Base-by-base conservation (phyloP, 2,329 filamentous ascomycete genomes). In the Fusarium denticulatum region DNA sequence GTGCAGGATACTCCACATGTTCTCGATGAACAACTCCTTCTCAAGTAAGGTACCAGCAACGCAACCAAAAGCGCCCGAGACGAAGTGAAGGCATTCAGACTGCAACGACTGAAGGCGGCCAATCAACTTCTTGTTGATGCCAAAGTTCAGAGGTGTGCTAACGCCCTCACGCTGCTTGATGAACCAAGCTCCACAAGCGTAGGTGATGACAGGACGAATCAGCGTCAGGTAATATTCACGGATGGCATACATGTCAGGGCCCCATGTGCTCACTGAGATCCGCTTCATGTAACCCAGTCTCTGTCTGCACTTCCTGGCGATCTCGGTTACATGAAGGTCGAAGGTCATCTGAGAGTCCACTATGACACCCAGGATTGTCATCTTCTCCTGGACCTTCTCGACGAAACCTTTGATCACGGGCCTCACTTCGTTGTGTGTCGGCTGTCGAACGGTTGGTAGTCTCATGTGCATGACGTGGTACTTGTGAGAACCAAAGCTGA, bases 121-220 rank as follows among this genome's bases (percentile, higher is more conserved):
- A 20, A 58, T 28, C 30, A 22, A 4, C 11, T 20, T 34, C 9
- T 15, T 36, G 18, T 11, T 22, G 55, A 46, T 24, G 4, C 12
- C n/a, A 26, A 58, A 46, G 22, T 26, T 12, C 40, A 22, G n/a
- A 3, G 4, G 55, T 8, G 42, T 11, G 24, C 9, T 42, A 12
- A 50, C 47, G 9, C n/a, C 20, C 47, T 50, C 20, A 6, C 30
- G 10, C 13, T 36, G 22, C 30, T 46, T 49, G 28, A 63, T 55
- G 34, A 67, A 70, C 69, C 67, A 72, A 14, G 66, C 61, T n/a
- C 50, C 61, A 30, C 55, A 72, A 13, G 57, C 69, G 39, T 70
- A 72, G 7, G 62, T 52, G 3, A 72, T 20, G 8, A 67, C 40
- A 11, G 69, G 30, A 13, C 45, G 58, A 28, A 72, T 53, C 34